Conservation (phyloP, 2,329 filamentous ascomycete genomes). For the Ilyonectria robusta region DNA sequence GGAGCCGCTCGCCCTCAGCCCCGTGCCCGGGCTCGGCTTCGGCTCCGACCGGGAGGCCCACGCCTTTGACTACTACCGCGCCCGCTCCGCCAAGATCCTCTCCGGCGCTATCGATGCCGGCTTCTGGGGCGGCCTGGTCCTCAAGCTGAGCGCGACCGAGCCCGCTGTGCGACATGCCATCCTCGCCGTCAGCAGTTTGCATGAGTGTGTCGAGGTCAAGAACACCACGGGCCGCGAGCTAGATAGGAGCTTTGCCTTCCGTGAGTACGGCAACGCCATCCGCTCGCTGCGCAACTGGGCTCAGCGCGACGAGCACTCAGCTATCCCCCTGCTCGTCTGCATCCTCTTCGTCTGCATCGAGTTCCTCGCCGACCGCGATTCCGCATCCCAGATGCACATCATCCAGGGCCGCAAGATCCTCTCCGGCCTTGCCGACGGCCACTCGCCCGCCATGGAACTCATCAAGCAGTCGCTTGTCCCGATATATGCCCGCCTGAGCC, state of each 20-base stretch:
- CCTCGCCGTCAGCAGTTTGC: conserved; percentile 64
- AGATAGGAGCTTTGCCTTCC: conserved; percentile 45
- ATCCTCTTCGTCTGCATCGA: conserved; percentile 68
- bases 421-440: conserved; percentile 48
- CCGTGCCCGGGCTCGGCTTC: conserved; percentile 43
- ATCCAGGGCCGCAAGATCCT: conserved; percentile 60
- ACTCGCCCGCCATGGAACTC: conserved; percentile 52
- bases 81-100: conserved; percentile 56
- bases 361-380: conserved; percentile 65
- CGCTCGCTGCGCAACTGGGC: conserved; percentile 56
- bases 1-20: conserved; percentile 32
- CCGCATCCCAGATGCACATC: conserved; percentile 61
- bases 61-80: conserved; percentile 54
- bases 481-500: conserved; percentile 59
- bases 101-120: conserved; percentile 58
- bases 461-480: conserved; percentile 59
- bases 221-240: conserved; percentile 34
- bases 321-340: conserved; percentile 60
- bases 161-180: conserved; percentile 65
- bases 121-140: conserved; percentile 62
- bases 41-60: conserved; percentile 40
- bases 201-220: conserved; percentile 53
- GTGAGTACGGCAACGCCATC: conserved; percentile 65
- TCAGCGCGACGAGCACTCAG: conserved; percentile 47
- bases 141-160: conserved; percentile 61